Conservation (phyloP, 2,329 filamentous ascomycete genomes). For the Colletotrichum tanaceti region DNA sequence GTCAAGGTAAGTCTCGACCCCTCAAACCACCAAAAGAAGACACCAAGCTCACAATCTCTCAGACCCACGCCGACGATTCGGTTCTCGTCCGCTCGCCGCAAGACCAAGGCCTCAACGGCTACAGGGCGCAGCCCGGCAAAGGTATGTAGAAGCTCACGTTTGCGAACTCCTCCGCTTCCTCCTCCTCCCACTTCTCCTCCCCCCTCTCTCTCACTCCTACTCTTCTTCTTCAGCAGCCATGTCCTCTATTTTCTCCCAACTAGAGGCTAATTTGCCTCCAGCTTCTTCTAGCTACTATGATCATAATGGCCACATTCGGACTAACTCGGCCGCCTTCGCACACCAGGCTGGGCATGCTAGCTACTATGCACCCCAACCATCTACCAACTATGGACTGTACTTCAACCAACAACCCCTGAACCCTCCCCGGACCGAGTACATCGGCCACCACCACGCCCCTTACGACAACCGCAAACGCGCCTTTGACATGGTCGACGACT, state of each 20-base stretch:
- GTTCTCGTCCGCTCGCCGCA: conserved; percentile 70
- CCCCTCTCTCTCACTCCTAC: too few species aligned
- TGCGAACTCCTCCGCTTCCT: conserved; percentile 5
- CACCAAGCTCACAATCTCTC: conserved; percentile 42
- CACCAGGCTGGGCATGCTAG: conserved; percentile 66
- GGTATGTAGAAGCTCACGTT: conserved; percentile 54
- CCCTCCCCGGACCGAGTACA: conserved; percentile 66
- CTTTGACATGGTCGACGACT: conserved; percentile 91
- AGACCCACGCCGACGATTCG: conserved; percentile 95
- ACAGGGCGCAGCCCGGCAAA: conserved; percentile 65
- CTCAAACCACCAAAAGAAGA: conserved; percentile 5
- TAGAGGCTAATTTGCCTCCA: conserved; percentile 59
- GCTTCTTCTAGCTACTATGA: conserved; percentile 71
- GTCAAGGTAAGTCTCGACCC: conserved; percentile 73
- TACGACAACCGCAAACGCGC: conserved; percentile 83
- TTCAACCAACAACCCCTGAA: conserved; percentile 75
- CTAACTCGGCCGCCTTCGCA: conserved; percentile 65
- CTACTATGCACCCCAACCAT: conserved; percentile 69
- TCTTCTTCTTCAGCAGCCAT: conserved; percentile 15
- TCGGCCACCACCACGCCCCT: conserved; percentile 66
- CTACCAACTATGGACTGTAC: conserved; percentile 78
- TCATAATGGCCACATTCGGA: conserved; percentile 72
- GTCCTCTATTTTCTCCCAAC: conserved; percentile 47
- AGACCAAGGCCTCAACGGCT: conserved; percentile 65
- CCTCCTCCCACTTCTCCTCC: too few species aligned